Evolutionary conservation across 768 basidiomycete genomes (phyloP).

Genomic region (Rhodotorula diobovata): DNA sequence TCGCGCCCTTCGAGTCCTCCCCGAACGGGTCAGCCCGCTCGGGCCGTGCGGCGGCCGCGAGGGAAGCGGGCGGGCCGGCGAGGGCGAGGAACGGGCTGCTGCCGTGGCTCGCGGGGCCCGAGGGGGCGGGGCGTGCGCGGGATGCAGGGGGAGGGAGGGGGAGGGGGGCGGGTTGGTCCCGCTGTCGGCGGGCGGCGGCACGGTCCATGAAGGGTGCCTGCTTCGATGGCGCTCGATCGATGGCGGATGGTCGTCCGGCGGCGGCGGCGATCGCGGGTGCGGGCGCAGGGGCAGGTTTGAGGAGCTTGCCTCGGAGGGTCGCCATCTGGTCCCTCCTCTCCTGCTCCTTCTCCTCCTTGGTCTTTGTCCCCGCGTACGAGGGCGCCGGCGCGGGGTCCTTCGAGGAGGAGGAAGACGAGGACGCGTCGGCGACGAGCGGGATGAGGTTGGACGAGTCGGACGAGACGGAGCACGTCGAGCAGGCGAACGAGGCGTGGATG

Average conservation of each 20-base stretch:
- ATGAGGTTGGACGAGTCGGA: constrained; percentile 38
- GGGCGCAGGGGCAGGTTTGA: constrained; percentile 8
- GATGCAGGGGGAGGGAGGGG: not conserved
- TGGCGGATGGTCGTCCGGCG: not conserved
- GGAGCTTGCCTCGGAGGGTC: constrained; percentile 23
- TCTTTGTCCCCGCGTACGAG: constrained; percentile 6
- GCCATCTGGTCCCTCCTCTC: constrained; percentile 25
- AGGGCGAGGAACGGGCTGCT: constrained; percentile 29
- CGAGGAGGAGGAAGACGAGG: not conserved
- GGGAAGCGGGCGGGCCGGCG: constrained; percentile 1
- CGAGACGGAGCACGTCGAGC: constrained; percentile 29
- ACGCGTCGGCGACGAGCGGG: constrained; percentile 24
- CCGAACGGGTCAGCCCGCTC: constrained; percentile 9
- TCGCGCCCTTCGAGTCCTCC: constrained; percentile 17
- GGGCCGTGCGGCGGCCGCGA: not conserved
- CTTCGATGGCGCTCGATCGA: not conserved
- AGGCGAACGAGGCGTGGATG: constrained; percentile 36
- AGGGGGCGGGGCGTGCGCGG: not conserved
- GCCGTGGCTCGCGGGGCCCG: not conserved
- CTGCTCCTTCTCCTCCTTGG: constrained; percentile 33
- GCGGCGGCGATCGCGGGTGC: not conserved
- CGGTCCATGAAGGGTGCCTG: constrained; percentile 22
- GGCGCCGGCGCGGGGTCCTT: not conserved
- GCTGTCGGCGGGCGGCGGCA: constrained; percentile 24
- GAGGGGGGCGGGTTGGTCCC: constrained; percentile 1